Evolutionary conservation across 768 basidiomycete species (phyloP).

Genomic region (Termitomyces sp.): DNA sequence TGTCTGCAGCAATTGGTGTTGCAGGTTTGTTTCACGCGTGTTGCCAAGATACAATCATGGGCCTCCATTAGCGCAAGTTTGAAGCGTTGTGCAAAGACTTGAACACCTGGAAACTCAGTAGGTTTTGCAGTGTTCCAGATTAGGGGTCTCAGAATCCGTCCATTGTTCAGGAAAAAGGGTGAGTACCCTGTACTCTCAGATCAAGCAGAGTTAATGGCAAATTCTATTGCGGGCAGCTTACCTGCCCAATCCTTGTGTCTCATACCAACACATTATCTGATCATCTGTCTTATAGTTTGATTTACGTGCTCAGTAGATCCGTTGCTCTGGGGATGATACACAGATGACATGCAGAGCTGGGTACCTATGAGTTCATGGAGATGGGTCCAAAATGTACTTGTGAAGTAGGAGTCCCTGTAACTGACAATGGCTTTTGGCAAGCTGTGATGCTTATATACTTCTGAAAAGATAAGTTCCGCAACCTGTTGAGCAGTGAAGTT

Average conservation of each 20-base stretch:
- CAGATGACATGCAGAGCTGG: constrained; percentile 28
- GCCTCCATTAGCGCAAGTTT: constrained; percentile 18
- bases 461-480: constrained; percentile 18
- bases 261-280: constrained; percentile 19
- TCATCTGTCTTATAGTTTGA: constrained; percentile 25
- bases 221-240: too few relatives aligned
- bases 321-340: constrained; percentile 11
- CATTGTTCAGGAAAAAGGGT: too few relatives aligned
- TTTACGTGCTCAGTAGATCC: constrained; percentile 29
- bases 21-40: constrained; percentile 15
- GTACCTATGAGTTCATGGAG: too few relatives aligned
- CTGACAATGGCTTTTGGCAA: constrained; percentile 10
- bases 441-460: too few relatives aligned
- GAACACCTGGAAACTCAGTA: constrained; percentile 18
- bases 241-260: too few relatives aligned
- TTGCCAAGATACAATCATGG: constrained; percentile 25
- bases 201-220: too few relatives aligned
- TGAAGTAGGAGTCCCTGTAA: constrained; percentile 13
- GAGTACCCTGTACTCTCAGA: too few relatives aligned
- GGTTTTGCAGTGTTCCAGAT: constrained; percentile 8
- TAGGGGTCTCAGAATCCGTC: constrained; percentile 16
- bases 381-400: too few relatives aligned
- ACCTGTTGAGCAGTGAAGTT: too few relatives aligned
- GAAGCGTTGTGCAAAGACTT: constrained; percentile 17
- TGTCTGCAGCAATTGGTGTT: constrained; percentile 17